phyloP scores from a whole-genome alignment of 805 yeast species.

The Lipomyces yamadae region DNA sequence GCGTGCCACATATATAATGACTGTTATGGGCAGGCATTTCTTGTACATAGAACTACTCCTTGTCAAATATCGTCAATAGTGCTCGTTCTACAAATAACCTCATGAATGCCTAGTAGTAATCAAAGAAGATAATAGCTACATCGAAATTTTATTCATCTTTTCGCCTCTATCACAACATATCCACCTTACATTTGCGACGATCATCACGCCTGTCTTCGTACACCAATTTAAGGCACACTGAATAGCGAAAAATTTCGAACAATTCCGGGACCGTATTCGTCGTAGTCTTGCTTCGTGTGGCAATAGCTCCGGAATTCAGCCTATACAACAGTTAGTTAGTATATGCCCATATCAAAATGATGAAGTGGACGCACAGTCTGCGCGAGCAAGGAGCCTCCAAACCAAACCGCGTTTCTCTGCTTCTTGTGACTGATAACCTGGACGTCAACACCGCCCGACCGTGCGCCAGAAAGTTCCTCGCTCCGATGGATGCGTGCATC shows the following conservation, averaged over 20 bases:
- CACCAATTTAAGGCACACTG: conserved; percentile 70
- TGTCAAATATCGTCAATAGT: neutral
- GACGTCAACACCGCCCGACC: conserved; percentile 93
- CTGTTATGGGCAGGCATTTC: neutral
- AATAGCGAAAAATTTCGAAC: conserved; percentile 96
- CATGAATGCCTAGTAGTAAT: neutral
- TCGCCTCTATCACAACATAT: neutral
- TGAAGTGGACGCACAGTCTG: conserved; percentile 61
- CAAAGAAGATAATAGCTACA: neutral
- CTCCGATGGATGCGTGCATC: conserved; percentile 84
- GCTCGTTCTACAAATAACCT: neutral
- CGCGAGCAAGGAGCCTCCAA: conserved; percentile 95
- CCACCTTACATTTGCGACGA: neutral
- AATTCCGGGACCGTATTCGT: conserved; percentile 96
- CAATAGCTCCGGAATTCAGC: conserved; percentile 94
- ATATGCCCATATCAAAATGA: neutral
- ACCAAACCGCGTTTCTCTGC: conserved; percentile 99
- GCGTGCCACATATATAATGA: neutral
- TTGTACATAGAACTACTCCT: conserved; percentile 2
- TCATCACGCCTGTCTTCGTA: neutral
- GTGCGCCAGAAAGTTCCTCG: conserved; percentile 72
- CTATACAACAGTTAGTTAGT: conserved; percentile 17
- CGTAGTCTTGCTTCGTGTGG: conserved; percentile 95
- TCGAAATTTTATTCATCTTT: neutral
- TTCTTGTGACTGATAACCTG: conserved; percentile 96